Percentiles rank a stretch among this genome's conserved stretches.
These are phyloP conservation scores for Cordyceps farinosa DNA, from an alignment of 2,329 filamentous ascomycete genomes.

Conservation along the genomic window DNA sequence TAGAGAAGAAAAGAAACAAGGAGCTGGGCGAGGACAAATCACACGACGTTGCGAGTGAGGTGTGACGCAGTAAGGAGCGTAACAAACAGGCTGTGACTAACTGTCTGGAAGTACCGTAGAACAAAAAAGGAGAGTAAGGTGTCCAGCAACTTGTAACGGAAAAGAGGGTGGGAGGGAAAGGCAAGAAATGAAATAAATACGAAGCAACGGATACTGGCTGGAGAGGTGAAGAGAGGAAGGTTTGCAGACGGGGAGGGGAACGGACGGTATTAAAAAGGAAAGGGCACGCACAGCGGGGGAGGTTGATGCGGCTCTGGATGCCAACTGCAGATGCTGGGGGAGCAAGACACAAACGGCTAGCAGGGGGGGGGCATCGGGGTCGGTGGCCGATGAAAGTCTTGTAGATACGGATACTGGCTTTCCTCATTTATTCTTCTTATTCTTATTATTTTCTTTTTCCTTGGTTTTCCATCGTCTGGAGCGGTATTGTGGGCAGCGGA, in stretches of 20 bases:
- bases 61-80: constrained; percentile 18
- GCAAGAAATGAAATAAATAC: background rate
- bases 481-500: background rate
- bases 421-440: background rate
- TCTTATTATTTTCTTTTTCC: no score
- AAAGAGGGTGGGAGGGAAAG: constrained; percentile 2
- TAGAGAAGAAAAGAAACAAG: background rate
- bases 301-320: constrained; percentile 9
- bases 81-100: constrained; percentile 7
- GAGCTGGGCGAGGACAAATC: constrained; percentile 15
- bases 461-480: background rate
- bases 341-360: background rate
- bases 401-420: background rate
- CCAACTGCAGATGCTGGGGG: background rate
- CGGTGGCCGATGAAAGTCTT: background rate
- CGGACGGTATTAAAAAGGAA: constrained; percentile 6
- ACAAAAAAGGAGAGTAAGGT: constrained; percentile 16
- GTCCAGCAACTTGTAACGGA: constrained; percentile 16
- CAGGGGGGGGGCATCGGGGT: background rate
- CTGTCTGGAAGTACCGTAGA: background rate
- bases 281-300: background rate
- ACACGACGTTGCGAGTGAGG: constrained; percentile 17
- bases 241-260: background rate
- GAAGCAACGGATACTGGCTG: background rate
- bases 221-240: background rate